Evolutionary conservation across 2,329 filamentous ascomycete species (phyloP), one percentile per base, ranked within the genome.

Genomic region (Fusarium dimerum): DNA sequence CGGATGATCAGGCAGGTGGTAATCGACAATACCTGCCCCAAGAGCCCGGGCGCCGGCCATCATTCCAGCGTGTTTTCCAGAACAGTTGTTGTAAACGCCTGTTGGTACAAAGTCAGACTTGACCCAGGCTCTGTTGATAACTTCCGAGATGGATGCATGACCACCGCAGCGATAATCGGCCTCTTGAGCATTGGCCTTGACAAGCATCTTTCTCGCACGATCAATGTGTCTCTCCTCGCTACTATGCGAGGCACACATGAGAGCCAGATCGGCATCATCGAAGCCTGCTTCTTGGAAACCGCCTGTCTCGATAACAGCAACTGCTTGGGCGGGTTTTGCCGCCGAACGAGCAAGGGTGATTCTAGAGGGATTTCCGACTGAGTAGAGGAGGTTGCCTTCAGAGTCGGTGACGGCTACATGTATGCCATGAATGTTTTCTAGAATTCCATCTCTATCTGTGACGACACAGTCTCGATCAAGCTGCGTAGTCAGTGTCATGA

Each of bases 21-120:
- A 78, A 40, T 60, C 63, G 1, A 18, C 50, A 3, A 70, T 48
- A 0, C 49, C 43, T 7, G 62, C 70, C 1, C 68, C 71, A 1
- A 79, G 46, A 0, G 71, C 68, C 29, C 63, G 67, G 0, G 76
- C 67, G 2, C 71, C 77, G 1, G 71, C 76, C 18, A 79, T 59
- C 75, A 79, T 79, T 1, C 73, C 76, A 3, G 66, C 72, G 55
- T 80, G 76, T 40, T 80, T 80, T 1, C 76, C 77, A 0, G 76
- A 78, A 54, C 76, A 80, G 51, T 78, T 78, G 47, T 73, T 79
- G 45, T 66, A 71, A 0, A 78, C 60, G 0, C 64, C 63, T 0
- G 70, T 73, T 0, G 76, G 76, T 0, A 51, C 60, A 42, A 71
- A 74, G 2, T 66, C 75, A 0, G 47, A 47, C 48, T 65, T 72